Percentiles rank a stretch among this genome's conserved stretches.
phyloP scores from a whole-genome alignment of 345 rosid species.

The Pistacia vera region DNA sequence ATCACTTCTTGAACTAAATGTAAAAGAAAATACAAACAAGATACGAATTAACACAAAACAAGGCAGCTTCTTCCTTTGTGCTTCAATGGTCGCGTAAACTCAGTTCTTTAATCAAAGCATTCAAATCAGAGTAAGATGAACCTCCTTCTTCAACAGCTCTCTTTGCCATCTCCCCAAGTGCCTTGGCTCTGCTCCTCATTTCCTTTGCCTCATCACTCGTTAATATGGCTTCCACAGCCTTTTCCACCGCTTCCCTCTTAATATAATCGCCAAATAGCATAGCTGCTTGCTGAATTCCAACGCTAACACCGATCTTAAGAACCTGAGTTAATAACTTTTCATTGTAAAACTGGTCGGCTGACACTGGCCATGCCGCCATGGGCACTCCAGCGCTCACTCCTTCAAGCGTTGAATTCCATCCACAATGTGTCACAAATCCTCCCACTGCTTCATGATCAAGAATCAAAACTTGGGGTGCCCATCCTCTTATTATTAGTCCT shows the following conservation, averaged over 20 bases:
- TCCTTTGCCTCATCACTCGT: conserved; percentile 31
- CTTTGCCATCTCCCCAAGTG: conserved; percentile 27
- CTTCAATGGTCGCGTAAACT: background rate
- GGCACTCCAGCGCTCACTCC: conserved; percentile 52
- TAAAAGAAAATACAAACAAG: too few species aligned
- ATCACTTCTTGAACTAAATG: too few species aligned
- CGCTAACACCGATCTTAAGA: conserved; percentile 39
- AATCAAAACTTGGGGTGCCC: conserved; percentile 67
- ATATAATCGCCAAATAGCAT: conserved; percentile 28
- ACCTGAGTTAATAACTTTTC: conserved; percentile 48
- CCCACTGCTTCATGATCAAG: conserved; percentile 56
- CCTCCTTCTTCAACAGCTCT: conserved; percentile 41
- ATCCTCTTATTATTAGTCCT: conserved; percentile 62
- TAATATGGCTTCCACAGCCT: conserved; percentile 41
- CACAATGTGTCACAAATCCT: conserved; percentile 62
- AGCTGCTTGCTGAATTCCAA: conserved; percentile 37
- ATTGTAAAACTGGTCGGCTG: conserved; percentile 52
- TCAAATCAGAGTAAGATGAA: conserved; percentile 32
- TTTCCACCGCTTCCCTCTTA: conserved; percentile 37
- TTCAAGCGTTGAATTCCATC: conserved; percentile 65
- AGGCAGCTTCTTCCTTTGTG: background rate
- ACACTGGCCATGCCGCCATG: conserved; percentile 53
- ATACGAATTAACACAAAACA: too few species aligned
- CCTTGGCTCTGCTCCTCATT: conserved; percentile 32
- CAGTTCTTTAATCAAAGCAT: conserved; percentile 32